phyloP scores from a whole-genome alignment of 1,284 basidiomycete species.

The Pseudomicrostroma phylloplanum region DNA sequence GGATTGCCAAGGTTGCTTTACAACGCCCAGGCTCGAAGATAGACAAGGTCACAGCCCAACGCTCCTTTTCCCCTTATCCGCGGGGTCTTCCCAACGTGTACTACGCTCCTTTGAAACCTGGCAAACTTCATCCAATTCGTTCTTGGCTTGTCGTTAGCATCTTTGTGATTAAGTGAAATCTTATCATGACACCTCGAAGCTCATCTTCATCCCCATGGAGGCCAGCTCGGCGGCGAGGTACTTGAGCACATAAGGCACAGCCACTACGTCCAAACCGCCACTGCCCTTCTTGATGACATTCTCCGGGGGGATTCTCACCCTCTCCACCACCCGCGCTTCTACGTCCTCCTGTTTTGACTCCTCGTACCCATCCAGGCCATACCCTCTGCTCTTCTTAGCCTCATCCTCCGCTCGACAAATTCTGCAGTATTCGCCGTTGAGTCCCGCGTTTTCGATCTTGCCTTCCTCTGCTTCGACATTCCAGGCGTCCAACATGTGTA shows the following conservation, averaged over 20 bases:
- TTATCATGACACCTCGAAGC: slow-evolving; percentile 30
- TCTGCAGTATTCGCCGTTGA: slow-evolving; percentile 46
- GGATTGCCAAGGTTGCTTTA: no score
- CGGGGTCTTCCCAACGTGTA: no score
- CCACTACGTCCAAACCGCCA: slow-evolving; percentile 53
- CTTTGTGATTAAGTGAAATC: no score
- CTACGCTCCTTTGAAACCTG: no score
- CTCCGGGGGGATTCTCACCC: slow-evolving; percentile 23
- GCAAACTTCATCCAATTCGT: no score
- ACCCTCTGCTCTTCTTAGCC: slow-evolving; percentile 18
- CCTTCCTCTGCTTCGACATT: background rate
- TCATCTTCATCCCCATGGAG: slow-evolving; percentile 58
- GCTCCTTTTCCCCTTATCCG: no score
- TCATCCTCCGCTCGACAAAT: slow-evolving; percentile 39
- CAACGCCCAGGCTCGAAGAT: no score
- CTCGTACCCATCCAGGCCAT: slow-evolving; percentile 17
- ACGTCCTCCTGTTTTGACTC: slow-evolving; percentile 1
- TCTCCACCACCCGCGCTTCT: slow-evolving; percentile 13
- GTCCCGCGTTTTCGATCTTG: slow-evolving; percentile 17
- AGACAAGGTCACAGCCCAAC: no score
- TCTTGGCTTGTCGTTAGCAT: no score
- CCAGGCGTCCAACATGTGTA: background rate
- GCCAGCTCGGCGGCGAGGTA: slow-evolving; percentile 59
- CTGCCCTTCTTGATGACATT: slow-evolving; percentile 26
- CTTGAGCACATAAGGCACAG: slow-evolving; percentile 76